Evolutionary conservation across 106 monocot species (phyloP).

Genomic region (Dendrobium nobile): DNA sequence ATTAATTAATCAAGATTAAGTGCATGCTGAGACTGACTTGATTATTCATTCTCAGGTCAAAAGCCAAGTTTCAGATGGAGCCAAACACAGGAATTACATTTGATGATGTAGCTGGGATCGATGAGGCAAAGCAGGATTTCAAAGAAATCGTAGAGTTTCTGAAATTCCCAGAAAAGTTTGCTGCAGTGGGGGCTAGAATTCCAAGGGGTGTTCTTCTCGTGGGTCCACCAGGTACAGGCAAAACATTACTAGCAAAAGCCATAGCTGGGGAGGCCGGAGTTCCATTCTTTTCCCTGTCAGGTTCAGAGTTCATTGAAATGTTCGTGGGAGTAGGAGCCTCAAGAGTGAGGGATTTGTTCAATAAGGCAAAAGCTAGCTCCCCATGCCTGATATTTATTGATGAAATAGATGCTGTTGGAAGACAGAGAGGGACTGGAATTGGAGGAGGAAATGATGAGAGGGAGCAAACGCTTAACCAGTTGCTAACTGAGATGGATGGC

Average conservation of each 20-base stretch:
- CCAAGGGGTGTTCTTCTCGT: too few species aligned
- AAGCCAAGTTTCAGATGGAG: constrained; percentile 82
- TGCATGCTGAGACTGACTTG: background rate
- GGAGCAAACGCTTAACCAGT: constrained; percentile 76
- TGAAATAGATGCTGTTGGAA: constrained; percentile 71
- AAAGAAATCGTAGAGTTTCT: constrained; percentile 59
- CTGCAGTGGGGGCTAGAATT: too few species aligned
- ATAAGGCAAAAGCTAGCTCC: constrained; percentile 59
- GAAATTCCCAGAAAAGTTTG: constrained; percentile 54
- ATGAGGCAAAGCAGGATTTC: constrained; percentile 81
- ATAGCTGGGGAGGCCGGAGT: too few species aligned
- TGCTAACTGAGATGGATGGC: constrained; percentile 78
- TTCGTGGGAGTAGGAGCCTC: constrained; percentile 71
- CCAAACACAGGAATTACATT: constrained; percentile 79
- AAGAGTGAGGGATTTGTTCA: constrained; percentile 75
- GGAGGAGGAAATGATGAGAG: constrained; percentile 85
- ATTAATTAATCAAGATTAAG: too few species aligned
- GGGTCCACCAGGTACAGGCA: too few species aligned
- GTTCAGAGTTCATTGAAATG: constrained; percentile 52
- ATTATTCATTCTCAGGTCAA: constrained; percentile 35
- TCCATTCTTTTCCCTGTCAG: too few species aligned
- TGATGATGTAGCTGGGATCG: constrained; percentile 71
- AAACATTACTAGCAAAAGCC: too few species aligned
- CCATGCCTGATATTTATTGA: constrained; percentile 77
- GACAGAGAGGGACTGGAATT: constrained; percentile 60